Evolutionary conservation across 2,329 filamentous ascomycete species (phyloP), one percentile per base, ranked within the genome.

Genomic region (Botryosphaeria dothidea): DNA sequence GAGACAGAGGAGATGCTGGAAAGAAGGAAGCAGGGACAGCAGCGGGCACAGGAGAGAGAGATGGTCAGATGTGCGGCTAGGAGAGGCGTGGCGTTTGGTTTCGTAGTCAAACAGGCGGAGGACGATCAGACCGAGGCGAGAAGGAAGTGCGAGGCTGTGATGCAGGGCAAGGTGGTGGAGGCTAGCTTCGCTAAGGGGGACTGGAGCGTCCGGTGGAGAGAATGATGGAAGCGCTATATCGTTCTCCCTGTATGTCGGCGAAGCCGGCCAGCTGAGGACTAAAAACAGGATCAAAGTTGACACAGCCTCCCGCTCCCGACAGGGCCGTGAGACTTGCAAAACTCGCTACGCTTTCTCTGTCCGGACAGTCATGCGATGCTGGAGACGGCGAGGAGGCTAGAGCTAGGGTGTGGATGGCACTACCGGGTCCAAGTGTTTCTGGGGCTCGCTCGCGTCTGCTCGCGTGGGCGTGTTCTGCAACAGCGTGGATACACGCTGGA

Each of bases 11-110:
- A 84, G 68, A 83, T 84, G 77, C 71, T 80, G 41, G 74, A 78
- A 66, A 84, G 82, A 73, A 74, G 84, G 25, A 71, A 75, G 13
- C 79, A 85, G 61, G 84, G 85, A 0, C 80, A 85, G 71, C 78
- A 75, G 65, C 73, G 75, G 49, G 81, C 81, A 3, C 78, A 82
- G 65, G 79, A 82, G 72, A 75, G 83, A 25, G 88, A 91, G 72
- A 80, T 88, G 77, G 82, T 90, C 52, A 81, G 85, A 29, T 83
- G 84, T n/a, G 87, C 87, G 0, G 89, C 89, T 1, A 83, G 88
- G 69, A 81, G 87, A 23, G 83, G 82, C 1, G 84, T 84, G 65
- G 85, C 84, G 0, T 87, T 87, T 75, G 85, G 85, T 1, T 81
- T 86, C 34, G 62, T 70, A 1, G 72, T 76, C 2, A 67, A 73